phyloP scores from a whole-genome alignment of 805 yeast genomes.

The Komagataella kurtzmanii region DNA sequence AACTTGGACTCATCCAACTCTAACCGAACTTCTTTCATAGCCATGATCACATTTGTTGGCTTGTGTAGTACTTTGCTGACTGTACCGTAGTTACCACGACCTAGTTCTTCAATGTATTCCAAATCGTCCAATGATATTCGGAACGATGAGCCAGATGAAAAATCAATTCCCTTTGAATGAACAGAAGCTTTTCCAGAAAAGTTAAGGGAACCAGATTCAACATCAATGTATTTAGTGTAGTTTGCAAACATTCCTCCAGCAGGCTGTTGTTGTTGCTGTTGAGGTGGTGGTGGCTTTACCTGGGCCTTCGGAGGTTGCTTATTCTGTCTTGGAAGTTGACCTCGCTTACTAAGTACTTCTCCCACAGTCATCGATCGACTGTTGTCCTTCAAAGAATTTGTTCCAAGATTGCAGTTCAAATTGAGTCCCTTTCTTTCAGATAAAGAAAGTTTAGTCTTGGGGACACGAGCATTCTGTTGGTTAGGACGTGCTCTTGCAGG shows the following conservation, averaged over 20 bases:
- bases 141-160: slow-evolving; percentile 78
- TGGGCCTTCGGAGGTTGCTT: slow-evolving; percentile 5
- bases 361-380: slow-evolving; percentile 9
- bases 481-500: not conserved
- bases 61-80: slow-evolving; percentile 87
- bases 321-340: slow-evolving; percentile 9
- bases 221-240: slow-evolving; percentile 80
- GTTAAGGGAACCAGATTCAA: slow-evolving; percentile 82
- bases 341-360: slow-evolving; percentile 5
- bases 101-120: slow-evolving; percentile 75
- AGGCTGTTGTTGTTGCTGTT: slow-evolving; percentile 16
- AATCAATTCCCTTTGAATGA: slow-evolving; percentile 86
- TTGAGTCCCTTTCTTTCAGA: slow-evolving; percentile 46
- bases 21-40: slow-evolving; percentile 91
- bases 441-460: slow-evolving; percentile 14
- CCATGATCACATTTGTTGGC: slow-evolving; percentile 88
- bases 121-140: slow-evolving; percentile 76
- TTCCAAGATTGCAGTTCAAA: slow-evolving; percentile 19
- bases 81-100: slow-evolving; percentile 93
- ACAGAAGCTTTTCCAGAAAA: slow-evolving; percentile 90
- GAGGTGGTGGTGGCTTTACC: slow-evolving; percentile 11
- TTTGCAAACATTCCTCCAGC: slow-evolving; percentile 62
- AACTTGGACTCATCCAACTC: slow-evolving; percentile 92
- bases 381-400: slow-evolving; percentile 3
- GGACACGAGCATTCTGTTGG: not conserved